These are phyloP conservation scores for Venturia carpophila DNA, from an alignment of 2,329 filamentous ascomycete genomes.

Conservation along the genomic window DNA sequence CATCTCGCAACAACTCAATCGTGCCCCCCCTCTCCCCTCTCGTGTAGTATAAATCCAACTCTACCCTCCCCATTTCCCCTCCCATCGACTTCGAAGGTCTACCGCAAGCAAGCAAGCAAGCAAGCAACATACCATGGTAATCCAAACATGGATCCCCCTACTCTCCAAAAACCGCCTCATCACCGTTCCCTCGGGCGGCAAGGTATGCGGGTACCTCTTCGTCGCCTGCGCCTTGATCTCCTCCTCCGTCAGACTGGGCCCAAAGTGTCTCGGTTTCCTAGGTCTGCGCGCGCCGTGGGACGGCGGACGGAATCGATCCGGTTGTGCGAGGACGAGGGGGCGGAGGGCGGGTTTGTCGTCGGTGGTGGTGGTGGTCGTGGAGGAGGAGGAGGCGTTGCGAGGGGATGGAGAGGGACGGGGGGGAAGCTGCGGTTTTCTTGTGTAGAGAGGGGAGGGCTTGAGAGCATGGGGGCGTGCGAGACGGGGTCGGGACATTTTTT, in stretches of 20 bases:
- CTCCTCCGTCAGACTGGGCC: conserved; percentile 58
- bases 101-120: no score
- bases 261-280: conserved; percentile 50
- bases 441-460: neutral
- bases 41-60: no score
- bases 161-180: conserved; percentile 79
- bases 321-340: conserved; percentile 59
- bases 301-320: conserved; percentile 81
- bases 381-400: conserved; percentile 14
- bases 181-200: conserved; percentile 75
- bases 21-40: neutral
- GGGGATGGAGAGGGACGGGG: no score
- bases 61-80: neutral
- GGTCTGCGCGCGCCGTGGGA: conserved; percentile 64
- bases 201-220: conserved; percentile 79
- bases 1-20: neutral
- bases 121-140: conserved; percentile 61
- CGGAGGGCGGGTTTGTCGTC: conserved; percentile 14
- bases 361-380: no score
- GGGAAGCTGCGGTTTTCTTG: neutral
- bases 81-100: no score
- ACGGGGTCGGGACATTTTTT: neutral
- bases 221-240: conserved; percentile 59
- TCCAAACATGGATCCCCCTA: conserved; percentile 66
- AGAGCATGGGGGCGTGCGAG: neutral